phyloP scores from a whole-genome alignment of 1,284 basidiomycete species.

The Amylostereum chailletii region DNA sequence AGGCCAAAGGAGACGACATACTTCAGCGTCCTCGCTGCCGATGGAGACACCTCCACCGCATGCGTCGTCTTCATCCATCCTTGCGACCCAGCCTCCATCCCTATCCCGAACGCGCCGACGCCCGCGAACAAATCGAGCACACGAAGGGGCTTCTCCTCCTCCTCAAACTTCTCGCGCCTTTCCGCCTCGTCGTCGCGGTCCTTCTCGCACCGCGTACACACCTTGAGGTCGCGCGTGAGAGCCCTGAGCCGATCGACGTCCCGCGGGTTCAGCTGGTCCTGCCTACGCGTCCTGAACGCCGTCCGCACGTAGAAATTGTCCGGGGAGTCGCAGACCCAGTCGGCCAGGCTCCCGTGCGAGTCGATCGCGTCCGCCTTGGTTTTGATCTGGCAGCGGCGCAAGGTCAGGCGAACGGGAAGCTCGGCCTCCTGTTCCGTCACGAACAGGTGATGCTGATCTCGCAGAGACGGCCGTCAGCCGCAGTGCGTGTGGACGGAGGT shows the following conservation, averaged over 20 bases:
- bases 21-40: conserved; percentile 57
- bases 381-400: background rate
- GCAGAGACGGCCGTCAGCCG: no score
- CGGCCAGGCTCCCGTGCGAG: background rate
- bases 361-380: background rate
- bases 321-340: background rate
- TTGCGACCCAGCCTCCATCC: conserved; percentile 34
- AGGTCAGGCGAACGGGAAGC: background rate
- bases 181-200: no score
- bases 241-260: no score
- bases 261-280: no score
- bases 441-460: background rate
- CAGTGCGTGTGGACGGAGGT: background rate
- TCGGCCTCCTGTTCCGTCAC: background rate
- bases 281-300: background rate
- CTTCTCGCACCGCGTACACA: no score
- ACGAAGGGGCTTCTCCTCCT: background rate
- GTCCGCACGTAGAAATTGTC: background rate
- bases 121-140: conserved; percentile 58
- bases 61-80: conserved; percentile 49
- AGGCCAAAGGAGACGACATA: conserved; percentile 20
- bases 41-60: conserved; percentile 60
- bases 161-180: background rate
- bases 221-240: no score
- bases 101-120: conserved; percentile 53